Evolutionary conservation across 805 yeast species (phyloP), one percentile per base, ranked within the genome.

Genomic region (Saccharomycopsis synnaedendra): DNA sequence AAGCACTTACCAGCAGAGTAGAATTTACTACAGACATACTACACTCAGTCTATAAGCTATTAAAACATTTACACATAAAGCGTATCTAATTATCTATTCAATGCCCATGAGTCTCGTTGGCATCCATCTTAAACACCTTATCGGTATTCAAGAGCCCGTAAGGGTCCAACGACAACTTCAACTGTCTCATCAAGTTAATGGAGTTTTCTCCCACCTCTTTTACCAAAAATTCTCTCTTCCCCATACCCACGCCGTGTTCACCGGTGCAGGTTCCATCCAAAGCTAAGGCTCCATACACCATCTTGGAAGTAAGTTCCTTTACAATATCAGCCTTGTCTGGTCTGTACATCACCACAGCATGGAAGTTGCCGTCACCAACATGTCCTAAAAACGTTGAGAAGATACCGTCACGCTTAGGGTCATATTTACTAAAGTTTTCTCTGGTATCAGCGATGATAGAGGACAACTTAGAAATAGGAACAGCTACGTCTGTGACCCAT

Each of bases 201-300:
- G 93, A 75, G 1, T 74, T 80, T 4, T 68, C 68, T 1, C 93
- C 94, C 31, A 85, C 63, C 60, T 85, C 95, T 48, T 67, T 64
- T 32, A 70, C 64, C 34, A 85, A 61, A 50, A 70, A 78, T 32
- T 72, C 74, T 53, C 89, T 64, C 58, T 85, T 85, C 36, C 90
- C 89, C 40, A 80, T 72, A 5, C 95, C 95, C 38, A 86, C 76
- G 9, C 95, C 95, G 59, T 85, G 95, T 58, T 85, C 95, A 35
- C 95, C 95, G 4, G 88, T 82, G 55, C 87, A 80, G 1, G 95
- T 85, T 1, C 95, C 94, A 46, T 85, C 94, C 37, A 79, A 72
- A 1, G 66, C 72, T 11, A 85, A 64, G 0, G 90, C 94, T 39
- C 80, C 60, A 41, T 70, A 58, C 43, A 82, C 83, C 82, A 85